Evolutionary conservation across 164 flowering plant genomes (phyloP).

Genomic region (Vitis rotundifolia): DNA sequence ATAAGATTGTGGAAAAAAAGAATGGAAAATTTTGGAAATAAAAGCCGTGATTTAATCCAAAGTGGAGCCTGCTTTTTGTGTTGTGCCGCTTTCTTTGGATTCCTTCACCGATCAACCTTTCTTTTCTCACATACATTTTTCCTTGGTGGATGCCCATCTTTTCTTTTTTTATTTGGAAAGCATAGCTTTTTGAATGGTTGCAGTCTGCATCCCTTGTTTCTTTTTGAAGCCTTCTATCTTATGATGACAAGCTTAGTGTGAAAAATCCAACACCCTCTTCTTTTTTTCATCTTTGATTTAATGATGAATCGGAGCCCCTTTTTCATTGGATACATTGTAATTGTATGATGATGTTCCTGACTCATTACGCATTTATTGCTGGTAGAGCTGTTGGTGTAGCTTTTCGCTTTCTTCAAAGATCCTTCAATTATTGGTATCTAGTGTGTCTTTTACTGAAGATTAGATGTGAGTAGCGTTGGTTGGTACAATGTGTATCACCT

Average conservation of each 20-base stretch:
- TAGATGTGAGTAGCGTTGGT: background rate
- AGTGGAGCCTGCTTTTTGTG: background rate
- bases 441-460: background rate
- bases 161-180: constrained; percentile 3
- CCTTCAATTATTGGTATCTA: constrained; percentile 16
- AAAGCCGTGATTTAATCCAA: too few relatives aligned
- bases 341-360: constrained; percentile 12
- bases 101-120: background rate
- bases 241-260: background rate
- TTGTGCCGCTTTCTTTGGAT: background rate
- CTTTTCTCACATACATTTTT: background rate
- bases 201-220: background rate
- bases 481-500: background rate
- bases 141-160: constrained; percentile 16
- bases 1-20: too few relatives aligned
- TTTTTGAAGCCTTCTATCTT: background rate
- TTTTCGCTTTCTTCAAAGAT: constrained; percentile 10
- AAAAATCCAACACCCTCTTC: background rate
- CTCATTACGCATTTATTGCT: constrained; percentile 8
- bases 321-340: background rate
- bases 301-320: constrained; percentile 1
- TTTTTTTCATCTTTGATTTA: background rate
- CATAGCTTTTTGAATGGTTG: constrained; percentile 3
- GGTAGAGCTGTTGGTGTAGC: background rate
- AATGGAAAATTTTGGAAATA: too few relatives aligned